These are phyloP conservation scores for Trichoderma simmonsii DNA, from an alignment of 2,329 filamentous ascomycete species.

Conservation along the genomic window DNA sequence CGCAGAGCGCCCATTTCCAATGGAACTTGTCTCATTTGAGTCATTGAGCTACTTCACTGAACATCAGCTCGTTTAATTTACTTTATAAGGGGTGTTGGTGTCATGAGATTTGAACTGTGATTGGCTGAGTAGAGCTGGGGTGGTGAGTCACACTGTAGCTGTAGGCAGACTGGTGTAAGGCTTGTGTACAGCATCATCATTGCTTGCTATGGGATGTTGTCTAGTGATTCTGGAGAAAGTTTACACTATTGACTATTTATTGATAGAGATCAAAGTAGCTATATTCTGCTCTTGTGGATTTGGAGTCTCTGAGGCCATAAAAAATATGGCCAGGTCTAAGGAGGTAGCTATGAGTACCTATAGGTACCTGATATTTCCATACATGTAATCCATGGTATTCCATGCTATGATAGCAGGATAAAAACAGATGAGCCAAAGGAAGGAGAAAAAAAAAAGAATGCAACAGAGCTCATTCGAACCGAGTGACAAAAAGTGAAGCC, in stretches of 20 bases:
- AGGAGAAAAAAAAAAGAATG: neutral
- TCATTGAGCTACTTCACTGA: neutral
- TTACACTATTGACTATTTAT: too few relatives aligned
- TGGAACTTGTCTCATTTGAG: neutral
- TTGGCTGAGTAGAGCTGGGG: neutral
- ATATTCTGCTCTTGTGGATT: too few relatives aligned
- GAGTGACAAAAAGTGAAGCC: neutral
- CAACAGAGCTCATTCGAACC: neutral
- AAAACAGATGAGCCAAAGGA: neutral
- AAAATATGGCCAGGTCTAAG: too few relatives aligned
- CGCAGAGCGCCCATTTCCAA: neutral
- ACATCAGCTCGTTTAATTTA: neutral
- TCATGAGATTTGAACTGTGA: neutral
- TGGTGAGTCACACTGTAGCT: neutral
- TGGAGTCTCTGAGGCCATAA: neutral
- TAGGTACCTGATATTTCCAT: too few relatives aligned
- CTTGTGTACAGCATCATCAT: neutral
- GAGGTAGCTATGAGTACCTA: neutral
- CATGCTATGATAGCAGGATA: neutral
- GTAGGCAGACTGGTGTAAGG: neutral
- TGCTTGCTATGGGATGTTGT: neutral
- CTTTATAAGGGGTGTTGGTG: neutral
- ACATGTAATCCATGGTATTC: neutral
- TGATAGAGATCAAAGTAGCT: too few relatives aligned
- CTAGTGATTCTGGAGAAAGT: neutral